Base-by-base conservation (phyloP, 768 basidiomycete genomes). In the Hypholoma sublateritium region DNA sequence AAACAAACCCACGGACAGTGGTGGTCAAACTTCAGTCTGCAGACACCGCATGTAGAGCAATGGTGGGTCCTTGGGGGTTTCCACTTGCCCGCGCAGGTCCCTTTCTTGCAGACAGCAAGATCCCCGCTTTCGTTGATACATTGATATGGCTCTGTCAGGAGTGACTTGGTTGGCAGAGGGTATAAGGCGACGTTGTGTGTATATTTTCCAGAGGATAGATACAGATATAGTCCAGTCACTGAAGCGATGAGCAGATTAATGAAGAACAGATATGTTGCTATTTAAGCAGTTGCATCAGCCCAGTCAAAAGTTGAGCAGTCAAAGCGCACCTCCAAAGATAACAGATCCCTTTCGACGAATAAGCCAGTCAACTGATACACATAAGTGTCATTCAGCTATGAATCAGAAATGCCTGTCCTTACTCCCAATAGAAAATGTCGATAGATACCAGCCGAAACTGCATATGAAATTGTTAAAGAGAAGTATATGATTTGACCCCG, bases 41-140 rank as follows among this genome's bases (percentile, higher is more conserved):
- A 80, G 14, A 77, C 74, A 35, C 73, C 74, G 50, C 78, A 80
- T 9, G 68, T 68, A n/a, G 75, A 75, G 63, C 78, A 80, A 57
- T 80, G 78, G 60, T 77, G 74, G 5, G 73, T 66, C 49, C 76
- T 66, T 6, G 78, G 78, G 11, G 78, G 77, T 57, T 75, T 78
- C 77, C 77, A 80, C 37, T 64, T 63, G 11, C 70, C 70, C 21
- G 65, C 62, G 58, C 78, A 79, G 5, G 56, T 46, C 12, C 62
- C 69, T 61, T 72, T 76, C 19, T 54, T 47, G 57, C 78, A 79
- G 1, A 68, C 58, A 16, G 64, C 69, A 32, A 78, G 62, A 24
- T 72, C 70, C 5, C 76, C 78, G 16, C 62, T 47, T 12, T 44
- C 19, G 42, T 69, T 74, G 42, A 59, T 60, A 56, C 75, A 78